Base-by-base conservation (phyloP, 2,329 filamentous ascomycete species). In the Claviceps paspali region DNA sequence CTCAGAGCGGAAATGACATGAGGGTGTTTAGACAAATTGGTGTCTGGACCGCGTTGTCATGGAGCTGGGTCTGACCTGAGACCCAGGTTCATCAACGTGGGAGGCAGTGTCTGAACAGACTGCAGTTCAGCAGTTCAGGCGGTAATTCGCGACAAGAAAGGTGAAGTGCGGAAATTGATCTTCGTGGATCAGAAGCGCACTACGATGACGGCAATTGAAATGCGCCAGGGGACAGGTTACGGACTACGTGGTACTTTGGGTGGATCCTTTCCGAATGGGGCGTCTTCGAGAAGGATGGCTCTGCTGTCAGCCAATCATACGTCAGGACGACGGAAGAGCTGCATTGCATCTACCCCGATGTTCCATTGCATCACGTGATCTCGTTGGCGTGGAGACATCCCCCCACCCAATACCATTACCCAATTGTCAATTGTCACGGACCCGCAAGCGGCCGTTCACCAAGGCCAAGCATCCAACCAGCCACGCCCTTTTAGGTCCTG, bases 401-500 rank as follows among this genome's bases (percentile, higher is more conserved):
- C 21, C 18, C 21, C 28, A 21, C 32, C 32, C 14, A 24, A 24
- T 9, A 14, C 14, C 14, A 12, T 2, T 15, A 14, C n/a, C 10
- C n/a, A n/a, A n/a, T n/a, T n/a, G n/a, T n/a, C n/a, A n/a, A n/a
- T n/a, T n/a, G n/a, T n/a, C n/a, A n/a, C n/a, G 17, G 21, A 26
- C 29, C 30, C 30, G 38, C 38, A 43, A 33, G 36, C 34, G 39
- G 33, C 39, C 24, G 35, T 28, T 17, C 21, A 24, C 28, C 29
- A 29, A n/a, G 24, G 12, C 7, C 26, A 3, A 5, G 10, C 15
- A 17, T 12, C 19, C 11, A 9, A 55, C 57, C 57, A 60, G 57
- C 57, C 57, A 60, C 57, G 52, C 51, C 51, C 51, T 60, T 60
- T 52, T 55, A 51, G 47, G 34, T 39, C 37, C 15, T 28, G 14